Base-by-base conservation (phyloP, 805 yeast species). In the Metschnikowia baotianmanensis region DNA sequence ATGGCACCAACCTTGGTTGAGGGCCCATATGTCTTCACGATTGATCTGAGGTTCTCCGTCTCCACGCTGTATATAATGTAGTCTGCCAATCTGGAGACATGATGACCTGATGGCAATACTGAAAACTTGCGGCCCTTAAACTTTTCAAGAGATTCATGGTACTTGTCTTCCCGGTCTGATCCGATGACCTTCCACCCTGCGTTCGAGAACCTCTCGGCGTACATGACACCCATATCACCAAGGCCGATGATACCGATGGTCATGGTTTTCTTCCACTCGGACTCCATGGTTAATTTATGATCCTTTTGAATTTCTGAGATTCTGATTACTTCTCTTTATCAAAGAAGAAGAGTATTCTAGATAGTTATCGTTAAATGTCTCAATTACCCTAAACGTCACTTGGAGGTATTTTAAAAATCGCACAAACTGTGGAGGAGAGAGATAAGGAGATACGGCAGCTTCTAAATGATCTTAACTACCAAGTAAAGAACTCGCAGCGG, bases 161-260 rank as follows among this genome's bases (percentile, higher is more conserved):
- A 87, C 19, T 64, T 51, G 20, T 82, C 88, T 52, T 84, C 93
- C 42, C 83, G 67, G 56, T 90, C 97, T 60, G 96, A 87, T 3
- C 95, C 96, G 36, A 85, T 80, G 2, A 89, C 96, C 23, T 59
- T 75, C 96, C 96, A 88, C 2, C 97, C 97, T 2, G 88, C 90
- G 38, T 74, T 72, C 21, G 86, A 71, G 54, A 93, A 82, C 39
- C 83, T 65, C 16, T 74, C 70, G 42, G 98, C 97, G 57, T 93
- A 93, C 53, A 93, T 65, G 26, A 78, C 67, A 6, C 99, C 99
- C 99, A 93, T 93, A 61, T 91, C 98, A 22, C 99, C 99, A 25
- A 91, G 75, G 3, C 99, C 99, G 45, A 93, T 90, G 48, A 93
- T 85, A 2, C 99, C 99, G 33, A 93, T 76, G 16, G 70, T 71